These are phyloP conservation scores for Entomortierella beljakovae DNA, from an alignment of 192 early-diverging fungal species.

Conservation along the genomic window DNA sequence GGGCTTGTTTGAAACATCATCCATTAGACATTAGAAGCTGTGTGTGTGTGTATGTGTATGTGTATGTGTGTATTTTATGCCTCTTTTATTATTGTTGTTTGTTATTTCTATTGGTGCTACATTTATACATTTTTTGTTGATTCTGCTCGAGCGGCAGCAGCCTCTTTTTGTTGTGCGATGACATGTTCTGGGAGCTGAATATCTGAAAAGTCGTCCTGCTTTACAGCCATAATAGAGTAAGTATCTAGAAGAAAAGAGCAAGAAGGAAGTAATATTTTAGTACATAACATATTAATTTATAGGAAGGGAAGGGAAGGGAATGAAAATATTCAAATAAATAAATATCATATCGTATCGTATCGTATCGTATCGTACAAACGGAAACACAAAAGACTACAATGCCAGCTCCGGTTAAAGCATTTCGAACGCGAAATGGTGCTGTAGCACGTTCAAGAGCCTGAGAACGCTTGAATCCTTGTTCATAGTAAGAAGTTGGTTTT, in stretches of 20 bases:
- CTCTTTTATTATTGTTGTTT: too few relatives aligned
- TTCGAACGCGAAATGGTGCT: slow-evolving; percentile 61
- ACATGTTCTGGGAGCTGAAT: slow-evolving; percentile 69
- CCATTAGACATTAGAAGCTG: too few relatives aligned
- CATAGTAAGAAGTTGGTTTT: slow-evolving; percentile 52
- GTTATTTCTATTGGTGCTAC: background rate
- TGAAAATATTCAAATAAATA: background rate
- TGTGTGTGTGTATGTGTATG: too few relatives aligned
- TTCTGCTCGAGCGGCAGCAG: slow-evolving; percentile 4
- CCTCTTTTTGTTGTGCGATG: slow-evolving; percentile 31
- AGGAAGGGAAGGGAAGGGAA: background rate
- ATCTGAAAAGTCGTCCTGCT: slow-evolving; percentile 84
- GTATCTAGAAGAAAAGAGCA: slow-evolving; percentile 58
- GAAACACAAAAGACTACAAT: slow-evolving; percentile 62
- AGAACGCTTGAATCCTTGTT: slow-evolving; percentile 58
- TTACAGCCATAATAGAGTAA: slow-evolving; percentile 79
- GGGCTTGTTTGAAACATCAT: too few relatives aligned
- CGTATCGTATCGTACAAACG: slow-evolving; percentile 70
- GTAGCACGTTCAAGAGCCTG: slow-evolving; percentile 69
- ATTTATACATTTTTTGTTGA: background rate
- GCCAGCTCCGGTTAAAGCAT: slow-evolving; percentile 59
- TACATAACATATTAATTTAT: background rate
- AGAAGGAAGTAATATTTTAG: background rate
- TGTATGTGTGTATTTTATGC: too few relatives aligned
- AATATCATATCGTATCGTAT: too few relatives aligned